Evolutionary conservation across 2,329 filamentous ascomycete species (phyloP).

Genomic region (Botrytis cinerea): DNA sequence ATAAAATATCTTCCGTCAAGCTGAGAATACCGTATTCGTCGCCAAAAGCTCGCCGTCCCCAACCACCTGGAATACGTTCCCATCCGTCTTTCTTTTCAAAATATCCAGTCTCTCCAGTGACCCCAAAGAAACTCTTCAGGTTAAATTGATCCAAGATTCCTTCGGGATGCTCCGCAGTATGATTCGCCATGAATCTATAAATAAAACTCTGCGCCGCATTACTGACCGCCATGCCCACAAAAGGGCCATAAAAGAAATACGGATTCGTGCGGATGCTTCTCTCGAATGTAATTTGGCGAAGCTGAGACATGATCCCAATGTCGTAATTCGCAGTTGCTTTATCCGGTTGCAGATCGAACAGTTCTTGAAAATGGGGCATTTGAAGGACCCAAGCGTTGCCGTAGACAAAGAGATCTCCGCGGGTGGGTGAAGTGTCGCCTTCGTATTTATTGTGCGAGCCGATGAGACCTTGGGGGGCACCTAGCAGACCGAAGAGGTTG

Average conservation of each 20-base stretch:
- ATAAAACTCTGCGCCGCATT: constrained; percentile 19
- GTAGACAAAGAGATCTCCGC: constrained; percentile 48
- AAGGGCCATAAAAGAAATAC: constrained; percentile 50
- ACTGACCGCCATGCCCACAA: constrained; percentile 6
- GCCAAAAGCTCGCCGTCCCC: constrained; percentile 36
- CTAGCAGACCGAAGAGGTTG: constrained; percentile 30
- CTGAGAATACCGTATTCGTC: constrained; percentile 46
- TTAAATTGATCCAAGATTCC: constrained; percentile 42
- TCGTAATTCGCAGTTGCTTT: constrained; percentile 42
- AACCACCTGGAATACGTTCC: constrained; percentile 36
- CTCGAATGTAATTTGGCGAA: constrained; percentile 48
- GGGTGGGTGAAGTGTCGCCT: constrained; percentile 52
- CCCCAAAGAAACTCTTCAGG: constrained; percentile 34
- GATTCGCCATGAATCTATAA: constrained; percentile 14
- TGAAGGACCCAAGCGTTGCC: neutral
- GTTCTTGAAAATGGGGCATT: constrained; percentile 48
- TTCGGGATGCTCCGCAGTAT: constrained; percentile 6
- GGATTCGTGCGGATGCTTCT: constrained; percentile 45
- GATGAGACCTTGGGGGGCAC: constrained; percentile 48
- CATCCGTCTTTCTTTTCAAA: constrained; percentile 15
- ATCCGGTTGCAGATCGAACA: constrained; percentile 47
- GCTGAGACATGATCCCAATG: constrained; percentile 47
- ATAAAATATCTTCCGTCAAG: constrained; percentile 46
- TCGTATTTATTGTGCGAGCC: constrained; percentile 56
- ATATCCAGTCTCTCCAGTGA: constrained; percentile 24